Evolutionary conservation across 2,329 filamentous ascomycete species (phyloP).

Genomic region (Diaporthe amygdali): DNA sequence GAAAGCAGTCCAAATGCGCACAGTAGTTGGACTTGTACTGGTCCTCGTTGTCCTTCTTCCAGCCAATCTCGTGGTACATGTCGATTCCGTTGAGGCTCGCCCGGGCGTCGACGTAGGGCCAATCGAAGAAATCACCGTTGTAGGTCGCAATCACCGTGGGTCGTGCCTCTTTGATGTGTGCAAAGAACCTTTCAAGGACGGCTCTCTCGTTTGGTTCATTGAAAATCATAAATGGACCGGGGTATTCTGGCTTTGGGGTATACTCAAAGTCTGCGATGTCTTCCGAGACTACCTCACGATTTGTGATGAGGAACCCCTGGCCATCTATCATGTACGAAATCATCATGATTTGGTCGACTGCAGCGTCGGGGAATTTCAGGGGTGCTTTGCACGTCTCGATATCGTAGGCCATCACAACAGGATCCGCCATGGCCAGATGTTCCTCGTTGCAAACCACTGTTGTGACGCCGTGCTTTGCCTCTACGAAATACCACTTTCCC

Average conservation of each 20-base stretch:
- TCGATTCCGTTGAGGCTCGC: constrained; percentile 95
- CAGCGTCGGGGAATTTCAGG: constrained; percentile 93
- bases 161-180: constrained; percentile 91
- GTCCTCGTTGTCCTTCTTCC: constrained; percentile 92
- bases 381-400: constrained; percentile 97
- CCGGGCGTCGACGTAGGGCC: constrained; percentile 95
- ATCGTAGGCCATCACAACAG: constrained; percentile 98
- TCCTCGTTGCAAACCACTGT: constrained; percentile 87
- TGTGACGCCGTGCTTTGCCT: constrained; percentile 89
- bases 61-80: constrained; percentile 99
- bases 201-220: constrained; percentile 95
- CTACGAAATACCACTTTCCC: constrained; percentile 95
- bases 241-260: constrained; percentile 95
- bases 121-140: constrained; percentile 99
- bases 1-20: constrained; percentile 98
- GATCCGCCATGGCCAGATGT: constrained; percentile 87
- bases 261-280: constrained; percentile 98
- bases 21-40: constrained; percentile 96
- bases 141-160: constrained; percentile 99
- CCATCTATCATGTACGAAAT: constrained; percentile 99
- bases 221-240: constrained; percentile 95
- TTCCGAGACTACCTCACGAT: constrained; percentile 95
- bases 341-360: constrained; percentile 99
- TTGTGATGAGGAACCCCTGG: constrained; percentile 96
- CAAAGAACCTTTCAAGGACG: constrained; percentile 88